Conservation (phyloP, 768 basidiomycete genomes). For the Hysterangium stoloniferum region DNA sequence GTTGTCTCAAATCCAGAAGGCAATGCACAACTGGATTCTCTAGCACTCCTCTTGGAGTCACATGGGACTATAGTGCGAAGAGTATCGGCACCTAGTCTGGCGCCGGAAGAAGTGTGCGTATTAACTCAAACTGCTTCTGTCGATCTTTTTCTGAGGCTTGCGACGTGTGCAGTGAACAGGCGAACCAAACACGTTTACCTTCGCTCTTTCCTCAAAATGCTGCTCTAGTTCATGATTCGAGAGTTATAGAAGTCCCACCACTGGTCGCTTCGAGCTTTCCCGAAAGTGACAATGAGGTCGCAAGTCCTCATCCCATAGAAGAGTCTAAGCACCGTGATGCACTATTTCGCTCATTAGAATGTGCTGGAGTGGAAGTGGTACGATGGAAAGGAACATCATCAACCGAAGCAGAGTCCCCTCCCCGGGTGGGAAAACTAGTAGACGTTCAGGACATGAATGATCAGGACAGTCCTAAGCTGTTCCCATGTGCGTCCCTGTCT, state of each 20-base stretch:
- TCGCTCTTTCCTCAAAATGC: slow-evolving; percentile 1
- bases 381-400: background rate
- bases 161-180: too few relatives aligned
- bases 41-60: slow-evolving; percentile 1
- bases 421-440: background rate
- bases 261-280: background rate
- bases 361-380: background rate
- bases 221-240: background rate
- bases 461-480: background rate
- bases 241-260: slow-evolving; percentile 2
- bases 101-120: too few relatives aligned
- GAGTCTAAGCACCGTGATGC: background rate
- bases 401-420: background rate
- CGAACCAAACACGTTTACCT: background rate
- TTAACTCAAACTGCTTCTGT: too few relatives aligned
- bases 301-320: too few relatives aligned
- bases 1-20: background rate
- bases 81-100: background rate
- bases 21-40: background rate
- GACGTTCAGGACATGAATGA: background rate
- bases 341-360: background rate
- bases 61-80: slow-evolving; percentile 1
- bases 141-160: too few relatives aligned
- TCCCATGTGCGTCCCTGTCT: background rate
- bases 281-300: too few relatives aligned